Conservation (phyloP, 1,284 basidiomycete genomes). For the Pseudomicrostroma phylloplanum region DNA sequence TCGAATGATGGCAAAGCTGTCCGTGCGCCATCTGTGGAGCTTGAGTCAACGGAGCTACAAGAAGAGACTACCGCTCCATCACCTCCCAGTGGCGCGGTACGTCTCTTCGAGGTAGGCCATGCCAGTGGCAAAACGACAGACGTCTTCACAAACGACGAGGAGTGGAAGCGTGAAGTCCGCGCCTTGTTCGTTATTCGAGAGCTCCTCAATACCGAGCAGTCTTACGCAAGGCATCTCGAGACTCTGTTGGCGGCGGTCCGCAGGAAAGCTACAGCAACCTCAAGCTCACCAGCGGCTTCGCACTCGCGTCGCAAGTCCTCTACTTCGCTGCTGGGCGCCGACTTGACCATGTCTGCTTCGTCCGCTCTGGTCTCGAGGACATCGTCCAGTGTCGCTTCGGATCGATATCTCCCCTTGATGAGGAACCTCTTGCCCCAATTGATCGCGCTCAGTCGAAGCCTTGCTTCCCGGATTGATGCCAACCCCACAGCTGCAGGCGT, state of each 20-base stretch:
- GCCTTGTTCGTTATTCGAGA: conserved; percentile 47
- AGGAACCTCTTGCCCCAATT: conserved; percentile 40
- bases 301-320: not conserved
- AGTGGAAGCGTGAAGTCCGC: conserved; percentile 48
- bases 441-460: conserved; percentile 42
- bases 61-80: too few relatives aligned
- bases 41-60: not conserved
- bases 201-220: conserved; percentile 46
- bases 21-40: not conserved
- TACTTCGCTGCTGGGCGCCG: not conserved
- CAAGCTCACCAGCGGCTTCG: conserved; percentile 11
- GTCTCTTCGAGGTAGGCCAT: conserved; percentile 20
- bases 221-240: conserved; percentile 41
- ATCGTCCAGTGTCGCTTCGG: conserved; percentile 22
- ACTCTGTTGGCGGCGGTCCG: conserved; percentile 34
- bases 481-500: conserved; percentile 44
- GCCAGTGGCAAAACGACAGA: conserved; percentile 36
- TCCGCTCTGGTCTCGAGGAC: conserved; percentile 1
- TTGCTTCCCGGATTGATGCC: conserved; percentile 40
- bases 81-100: too few relatives aligned
- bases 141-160: conserved; percentile 42
- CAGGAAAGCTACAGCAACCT: conserved; percentile 20
- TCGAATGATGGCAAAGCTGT: too few relatives aligned
- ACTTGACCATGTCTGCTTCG: conserved; percentile 7
- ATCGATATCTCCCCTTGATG: conserved; percentile 21